Base-by-base conservation (phyloP, 2,329 filamentous ascomycete genomes). In the Calonectria hongkongensis region DNA sequence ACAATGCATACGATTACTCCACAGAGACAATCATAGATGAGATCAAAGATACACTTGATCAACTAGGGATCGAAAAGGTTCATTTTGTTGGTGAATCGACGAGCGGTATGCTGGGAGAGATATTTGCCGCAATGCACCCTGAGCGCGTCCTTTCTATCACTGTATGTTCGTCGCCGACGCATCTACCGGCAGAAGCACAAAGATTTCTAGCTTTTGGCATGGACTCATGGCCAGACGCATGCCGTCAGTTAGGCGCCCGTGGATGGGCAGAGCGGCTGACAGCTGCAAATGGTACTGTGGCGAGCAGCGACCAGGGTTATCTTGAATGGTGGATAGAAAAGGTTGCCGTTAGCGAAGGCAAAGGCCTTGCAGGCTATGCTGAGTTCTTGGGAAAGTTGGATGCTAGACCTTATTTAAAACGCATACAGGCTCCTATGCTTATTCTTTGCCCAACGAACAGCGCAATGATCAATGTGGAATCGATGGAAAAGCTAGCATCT, bases 71-170 rank as follows among this genome's bases (percentile, higher is more conserved):
- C 25, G 9, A 50, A 28, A 50, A 50, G 25, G 47, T 50, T 15
- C 47, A 50, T 21, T 50, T 50, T 28, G 21, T 50, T 50, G 47
- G 47, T 9, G 47, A 50, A 9, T 50, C 47, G 15, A 50, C 47
- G 9, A 50, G 47, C 18, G 47, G 47, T 16, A 50, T 50, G 10
- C 25, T 50, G 25, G 47, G 25, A 21, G 47, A 50, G 25, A 50
- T 50, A 12, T 50, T 50, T 28, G 21, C 47, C 6, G 47, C 47
- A 12, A 50, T 15, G 47, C 21, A 50, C 47, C 47, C 47, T 9
- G 47, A 50, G 21, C 47, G 47, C 4, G 47, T 50, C 12, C 28
- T 21, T 18, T 50, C 47, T 8, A 28, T 50, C 25, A 50, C 25
- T 12, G 25, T 50, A 21, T 50, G 47, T 28, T 50, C 47, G 1